Evolutionary conservation across 805 yeast genomes (phyloP), one percentile per base, ranked within the genome.

Genomic region (Sugiyamaella valdiviana): DNA sequence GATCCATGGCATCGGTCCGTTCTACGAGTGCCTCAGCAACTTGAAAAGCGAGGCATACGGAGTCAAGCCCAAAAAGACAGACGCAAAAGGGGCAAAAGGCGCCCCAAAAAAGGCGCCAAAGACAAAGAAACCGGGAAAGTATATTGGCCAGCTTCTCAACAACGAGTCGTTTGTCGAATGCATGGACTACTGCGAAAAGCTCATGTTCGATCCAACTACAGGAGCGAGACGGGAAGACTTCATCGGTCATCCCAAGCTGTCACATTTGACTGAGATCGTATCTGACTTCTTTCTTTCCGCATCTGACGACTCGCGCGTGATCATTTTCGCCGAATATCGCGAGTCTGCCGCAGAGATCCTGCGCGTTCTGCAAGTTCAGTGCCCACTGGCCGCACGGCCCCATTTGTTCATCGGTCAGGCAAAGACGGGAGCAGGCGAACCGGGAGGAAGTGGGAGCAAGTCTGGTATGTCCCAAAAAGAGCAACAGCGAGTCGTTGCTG

Each of bases 371-470:
- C 81, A 42, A 59, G 36, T 66, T 65, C 48, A 57, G 14, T 53
- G 56, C 52, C 23, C 68, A 53, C 37, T 57, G 45, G 21, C 66
- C 78, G 62, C 62, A 19, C 75, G 76, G 44, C 86, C 98, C 0
- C 95, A 87, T 62, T 79, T 91, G 20, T 93, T 93, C 62, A 87
- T 93, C 53, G 99, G 99, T 0, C 99, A 93, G 62, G 46, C 56
- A 0, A 45, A 41, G 48, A 24, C 20, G n/a, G 20, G 32, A 36
- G 29, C n/a, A 5, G 42, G 29, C 6, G 44, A 48, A 0, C 59
- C 58, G 43, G 15, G 60, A 53, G 39, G 42, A n/a, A 37, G 19
- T 39, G 42, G 29, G 5, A 51, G 41, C 61, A 41, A 43, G 24
- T 26, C 32, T 10, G 57, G 57, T 2, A 91, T 93, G 98, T 80